Evolutionary conservation across 2,329 filamentous ascomycete species (phyloP), one percentile per base, ranked within the genome.

Genomic region (Fusarium continuum): DNA sequence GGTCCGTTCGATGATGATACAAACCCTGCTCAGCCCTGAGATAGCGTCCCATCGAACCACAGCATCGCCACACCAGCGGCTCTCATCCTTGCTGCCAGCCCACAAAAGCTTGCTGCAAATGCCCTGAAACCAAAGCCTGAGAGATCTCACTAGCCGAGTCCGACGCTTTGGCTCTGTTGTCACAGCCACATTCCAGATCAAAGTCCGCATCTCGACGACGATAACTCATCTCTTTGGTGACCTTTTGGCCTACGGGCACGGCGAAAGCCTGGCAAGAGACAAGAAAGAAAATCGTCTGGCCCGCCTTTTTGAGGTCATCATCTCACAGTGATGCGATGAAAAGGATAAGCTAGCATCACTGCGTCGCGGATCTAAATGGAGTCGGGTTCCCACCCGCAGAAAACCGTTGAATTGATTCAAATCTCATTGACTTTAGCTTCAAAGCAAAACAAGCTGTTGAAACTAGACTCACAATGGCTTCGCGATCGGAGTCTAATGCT

Each of bases 381-480:
- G 32, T 19, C 11, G 25, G 19, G 38, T 58, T 28, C 53, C 59
- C 58, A 50, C 32, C 58, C 57, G 32, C 25, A 19, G 29, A 54
- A 23, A 26, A 36, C 20, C 8, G 38, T 39, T 54, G 25, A 54
- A 54, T 39, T 31, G 19, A 39, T 52, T 40, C 25, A 16, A 55
- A 29, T 29, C 11, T 35, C 19, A 36, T 13, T 23, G 31, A 29
- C 38, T 14, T n/a, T 47, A 25, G 36, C 40, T 38, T 32, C 16
- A 35, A 36, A 58, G 41, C 20, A 35, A 34, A 41, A 10, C 13
- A 34, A 41, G 8, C 13, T 20, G 11, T 51, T 23, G 8, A 25
- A 25, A 20, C n/a, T 32, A 17, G 20, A 9, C n/a, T 48, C 19
- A 17, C 25, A 20, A 65, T 65, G 62, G 44, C 62, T 6, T 65